A percentile compares a stretch with the other conserved stretches of the same genome.
These are phyloP conservation scores for Hypoxylon sp. DNA, from an alignment of 2,329 filamentous ascomycete genomes.

Conservation along the genomic window DNA sequence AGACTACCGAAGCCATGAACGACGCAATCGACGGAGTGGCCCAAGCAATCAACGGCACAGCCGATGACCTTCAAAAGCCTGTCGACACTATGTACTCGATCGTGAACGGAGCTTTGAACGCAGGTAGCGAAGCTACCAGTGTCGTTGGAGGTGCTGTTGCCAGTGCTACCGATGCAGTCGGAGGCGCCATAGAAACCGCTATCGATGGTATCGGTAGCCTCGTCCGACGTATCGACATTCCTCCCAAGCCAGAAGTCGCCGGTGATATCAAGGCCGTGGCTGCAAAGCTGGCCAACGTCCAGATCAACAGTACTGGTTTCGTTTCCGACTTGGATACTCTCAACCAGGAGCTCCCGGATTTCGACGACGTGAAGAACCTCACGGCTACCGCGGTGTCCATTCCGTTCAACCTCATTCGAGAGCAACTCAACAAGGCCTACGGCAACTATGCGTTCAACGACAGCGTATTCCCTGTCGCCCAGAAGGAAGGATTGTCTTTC, in stretches of 20 bases:
- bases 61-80: constrained; percentile 64
- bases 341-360: constrained; percentile 82
- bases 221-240: constrained; percentile 41
- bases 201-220: constrained; percentile 62
- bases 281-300: constrained; percentile 70
- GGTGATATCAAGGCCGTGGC: constrained; percentile 74
- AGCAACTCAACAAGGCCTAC: constrained; percentile 74
- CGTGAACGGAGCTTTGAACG: constrained; percentile 31
- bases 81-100: constrained; percentile 63
- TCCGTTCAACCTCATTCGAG: constrained; percentile 83
- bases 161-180: constrained; percentile 60
- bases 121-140: constrained; percentile 30
- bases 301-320: constrained; percentile 72
- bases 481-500: constrained; percentile 84
- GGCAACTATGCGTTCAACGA: constrained; percentile 80
- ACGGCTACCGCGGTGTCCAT: constrained; percentile 76
- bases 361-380: constrained; percentile 83
- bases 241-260: constrained; percentile 44
- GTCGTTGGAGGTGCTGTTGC: constrained; percentile 25
- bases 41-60: constrained; percentile 57
- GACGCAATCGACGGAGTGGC: constrained; percentile 55
- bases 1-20: constrained; percentile 58
- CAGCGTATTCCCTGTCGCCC: constrained; percentile 80
- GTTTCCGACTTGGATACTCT: constrained; percentile 74
- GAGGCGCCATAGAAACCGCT: constrained; percentile 51